Base-by-base conservation (phyloP, 1,284 basidiomycete genomes). In the Tylopilus orsonianus region DNA sequence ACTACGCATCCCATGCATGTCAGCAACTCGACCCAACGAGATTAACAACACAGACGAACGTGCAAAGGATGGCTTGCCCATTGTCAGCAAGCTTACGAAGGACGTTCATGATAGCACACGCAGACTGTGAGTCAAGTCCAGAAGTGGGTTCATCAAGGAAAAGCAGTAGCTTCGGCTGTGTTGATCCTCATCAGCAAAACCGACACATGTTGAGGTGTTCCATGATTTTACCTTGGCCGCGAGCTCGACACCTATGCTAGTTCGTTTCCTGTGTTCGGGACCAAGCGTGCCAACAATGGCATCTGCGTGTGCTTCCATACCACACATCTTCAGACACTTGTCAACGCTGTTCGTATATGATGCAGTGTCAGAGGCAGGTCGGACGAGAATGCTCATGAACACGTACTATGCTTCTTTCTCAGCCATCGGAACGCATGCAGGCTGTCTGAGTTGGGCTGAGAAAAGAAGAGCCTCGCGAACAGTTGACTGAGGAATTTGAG, bases 91-190 rank as follows among this genome's bases (percentile, higher is more conserved):
- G 78, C 52, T 85, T 81, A 16, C 86, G 78, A 42, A 95, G 74
- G 62, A 95, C 87, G 2, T 78, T 74, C 43, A 92, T 76, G 58
- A 96, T 92, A 13, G 86, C 87, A 87, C 88, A 94, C 0, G 93
- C 91, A 41, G 84, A 87, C 64, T 94, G 91, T 2, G 90, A 92
- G 64, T 95, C 93, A 23, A 96, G 73, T 37, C 93, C 92, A 10
- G 88, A 90, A 0, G 87, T 91, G 1, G 84, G 84, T 61, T 93
- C 88, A 57, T 93, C 90, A 49, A 91, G 73, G 77, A 93, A 93
- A 20, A 94, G 75, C 0, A 94, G 73, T 3, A 92, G 72, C 59
- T 78, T 78, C 0, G 89, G 87, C 80, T 82, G 34, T 16, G 32
- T 29, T 70, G 68, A 42, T 67, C 62, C 20, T 71, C 58, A n/a